phyloP scores from a whole-genome alignment of 345 rosid genomes.

The Kernera saxatilis region DNA sequence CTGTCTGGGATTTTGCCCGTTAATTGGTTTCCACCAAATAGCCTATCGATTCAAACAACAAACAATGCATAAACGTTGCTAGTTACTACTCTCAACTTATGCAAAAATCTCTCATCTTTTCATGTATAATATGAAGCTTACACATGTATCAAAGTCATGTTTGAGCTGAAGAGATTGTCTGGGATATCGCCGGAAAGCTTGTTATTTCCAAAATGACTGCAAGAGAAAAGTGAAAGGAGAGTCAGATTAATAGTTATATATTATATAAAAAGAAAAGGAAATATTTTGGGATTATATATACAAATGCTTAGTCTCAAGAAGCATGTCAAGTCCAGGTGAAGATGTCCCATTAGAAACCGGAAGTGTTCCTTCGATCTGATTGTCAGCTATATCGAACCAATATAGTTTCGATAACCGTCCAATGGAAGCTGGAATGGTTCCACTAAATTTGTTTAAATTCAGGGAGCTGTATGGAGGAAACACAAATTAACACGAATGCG shows the following conservation, averaged over 20 bases:
- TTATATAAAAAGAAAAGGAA: not conserved
- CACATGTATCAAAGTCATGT: constrained; percentile 71
- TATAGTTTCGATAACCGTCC: constrained; percentile 57
- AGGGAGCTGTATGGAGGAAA: constrained; percentile 50
- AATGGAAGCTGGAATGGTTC: constrained; percentile 65
- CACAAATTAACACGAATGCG: not conserved
- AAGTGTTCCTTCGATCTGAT: constrained; percentile 57
- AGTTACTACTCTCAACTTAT: not conserved
- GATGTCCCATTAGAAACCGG: constrained; percentile 68
- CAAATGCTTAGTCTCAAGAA: constrained; percentile 71
- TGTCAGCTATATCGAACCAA: constrained; percentile 88
- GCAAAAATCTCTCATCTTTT: not conserved
- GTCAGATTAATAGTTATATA: constrained; percentile 2
- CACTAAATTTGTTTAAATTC: constrained; percentile 65
- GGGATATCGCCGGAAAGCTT: constrained; percentile 65
- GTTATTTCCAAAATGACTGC: constrained; percentile 77
- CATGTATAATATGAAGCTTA: constrained; percentile 33
- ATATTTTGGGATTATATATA: constrained; percentile 31
- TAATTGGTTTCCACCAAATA: constrained; percentile 66
- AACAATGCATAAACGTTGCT: not conserved
- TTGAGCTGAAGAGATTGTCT: constrained; percentile 51
- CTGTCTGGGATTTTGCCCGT: constrained; percentile 50
- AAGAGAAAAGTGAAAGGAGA: not conserved
- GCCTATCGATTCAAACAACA: constrained; percentile 36
- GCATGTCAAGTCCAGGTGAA: constrained; percentile 75